Evolutionary conservation across 345 rosid species (phyloP), one percentile per base, ranked within the genome.

Genomic region (Theobroma cacao): DNA sequence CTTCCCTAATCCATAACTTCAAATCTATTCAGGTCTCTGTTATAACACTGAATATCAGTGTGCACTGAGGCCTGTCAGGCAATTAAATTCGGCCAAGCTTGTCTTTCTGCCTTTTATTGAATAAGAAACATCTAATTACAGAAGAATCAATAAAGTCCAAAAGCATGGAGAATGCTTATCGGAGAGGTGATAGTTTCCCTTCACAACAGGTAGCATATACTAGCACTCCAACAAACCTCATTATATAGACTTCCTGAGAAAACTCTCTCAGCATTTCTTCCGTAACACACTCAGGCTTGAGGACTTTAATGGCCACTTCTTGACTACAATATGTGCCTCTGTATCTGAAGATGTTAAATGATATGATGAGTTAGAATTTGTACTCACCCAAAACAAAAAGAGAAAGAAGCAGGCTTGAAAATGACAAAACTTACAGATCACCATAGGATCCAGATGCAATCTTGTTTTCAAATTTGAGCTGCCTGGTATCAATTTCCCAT

Each of bases 241-340:
- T 90, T 68, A 94, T 92, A 82, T 91, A 96, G 55, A 94, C 97
- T 89, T 96, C 99, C 84, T 94, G 99, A 67, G 95, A 88, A 78
- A 96, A 96, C 80, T 94, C 98, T 79, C 89, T 84, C 71, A 94
- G 86, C 91, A 90, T 89, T 80, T 93, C 95, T 10, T 88, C 77
- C 38, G 88, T 90, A 65, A 91, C 94, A 80, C 84, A 87, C 84
- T 95, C 98, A 70, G 93, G 91, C 88, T 96, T 94, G 61, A 96
- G 90, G 70, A 94, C 81, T 84, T 96, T 96, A 83, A 96, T 84
- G 62, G 99, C 99, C 73, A 94, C 98, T 78, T 96, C 99, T 80
- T 96, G 99, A 89, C 98, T 90, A 66, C 93, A 92, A 80, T 92
- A 94, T 56, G 91, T 88, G 75, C 99, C 98, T 86, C 75, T 87